Conservation (phyloP, 768 basidiomycete genomes). For the Leccinellum albellum region DNA sequence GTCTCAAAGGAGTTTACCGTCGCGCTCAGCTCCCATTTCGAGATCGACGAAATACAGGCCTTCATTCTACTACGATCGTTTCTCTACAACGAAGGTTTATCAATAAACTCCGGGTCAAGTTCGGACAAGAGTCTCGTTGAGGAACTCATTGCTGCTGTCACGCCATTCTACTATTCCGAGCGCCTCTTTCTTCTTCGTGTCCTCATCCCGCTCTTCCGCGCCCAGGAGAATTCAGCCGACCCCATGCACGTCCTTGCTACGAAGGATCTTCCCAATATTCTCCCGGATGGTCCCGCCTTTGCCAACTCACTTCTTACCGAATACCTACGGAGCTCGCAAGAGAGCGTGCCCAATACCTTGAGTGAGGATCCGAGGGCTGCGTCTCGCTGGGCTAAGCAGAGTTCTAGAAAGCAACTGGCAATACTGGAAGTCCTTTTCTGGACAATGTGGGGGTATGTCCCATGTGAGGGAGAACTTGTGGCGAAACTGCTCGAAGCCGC, state of each 20-base stretch:
- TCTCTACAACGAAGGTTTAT: conserved; percentile 72
- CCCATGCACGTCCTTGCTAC: conserved; percentile 51
- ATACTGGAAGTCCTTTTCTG: conserved; percentile 86
- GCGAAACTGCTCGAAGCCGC: conserved; percentile 61
- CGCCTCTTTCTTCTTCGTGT: conserved; percentile 65
- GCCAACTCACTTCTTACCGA: conserved; percentile 56
- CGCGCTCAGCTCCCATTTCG: conserved; percentile 68
- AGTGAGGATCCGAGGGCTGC: conserved; percentile 54
- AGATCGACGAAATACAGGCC: conserved; percentile 80
- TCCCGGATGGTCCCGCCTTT: conserved; percentile 65
- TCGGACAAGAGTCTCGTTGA: conserved; percentile 37
- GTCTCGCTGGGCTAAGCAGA: conserved; percentile 72
- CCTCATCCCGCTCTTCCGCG: conserved; percentile 73
- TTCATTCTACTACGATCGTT: conserved; percentile 72
- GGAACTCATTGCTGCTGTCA: conserved; percentile 57
- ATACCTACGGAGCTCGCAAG: conserved; percentile 51
- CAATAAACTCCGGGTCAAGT: conserved; percentile 42
- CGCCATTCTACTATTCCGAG: conserved; percentile 80
- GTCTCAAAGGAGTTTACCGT: conserved; percentile 66
- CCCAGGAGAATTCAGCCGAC: conserved; percentile 55
- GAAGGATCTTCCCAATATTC: conserved; percentile 53
- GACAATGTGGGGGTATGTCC: conserved; percentile 74
- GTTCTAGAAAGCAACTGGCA: conserved; percentile 71
- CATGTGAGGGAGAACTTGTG: conserved; percentile 63
- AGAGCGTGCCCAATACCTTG: conserved; percentile 43